phyloP scores from a whole-genome alignment of 2,329 filamentous ascomycete genomes.

The Diaporthe citrichinensis region DNA sequence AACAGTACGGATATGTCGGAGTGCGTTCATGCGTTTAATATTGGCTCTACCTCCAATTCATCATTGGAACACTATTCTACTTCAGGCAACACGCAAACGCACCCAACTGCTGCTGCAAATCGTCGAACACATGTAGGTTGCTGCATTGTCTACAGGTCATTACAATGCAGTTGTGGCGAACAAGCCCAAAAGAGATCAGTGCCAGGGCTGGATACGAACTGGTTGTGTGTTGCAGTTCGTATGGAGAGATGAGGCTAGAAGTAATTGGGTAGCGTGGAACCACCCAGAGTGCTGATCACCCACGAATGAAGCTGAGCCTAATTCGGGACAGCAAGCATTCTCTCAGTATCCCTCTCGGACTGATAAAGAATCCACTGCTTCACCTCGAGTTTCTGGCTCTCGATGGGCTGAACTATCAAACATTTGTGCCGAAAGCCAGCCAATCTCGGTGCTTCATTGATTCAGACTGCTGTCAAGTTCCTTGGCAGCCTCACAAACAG shows the following conservation, averaged over 20 bases:
- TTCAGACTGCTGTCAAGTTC: neutral
- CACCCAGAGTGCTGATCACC: slow-evolving; percentile 6
- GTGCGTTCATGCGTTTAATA: neutral
- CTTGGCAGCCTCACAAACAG: too few species aligned
- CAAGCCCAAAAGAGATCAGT: neutral
- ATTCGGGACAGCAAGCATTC: neutral
- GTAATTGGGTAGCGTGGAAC: neutral
- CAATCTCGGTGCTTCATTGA: neutral
- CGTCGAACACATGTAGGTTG: neutral
- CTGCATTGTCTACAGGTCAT: neutral
- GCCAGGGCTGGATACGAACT: neutral
- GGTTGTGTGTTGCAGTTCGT: neutral
- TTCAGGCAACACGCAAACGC: neutral
- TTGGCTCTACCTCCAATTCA: neutral
- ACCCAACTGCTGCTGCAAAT: neutral
- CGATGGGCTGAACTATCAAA: neutral
- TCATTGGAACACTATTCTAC: neutral
- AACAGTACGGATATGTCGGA: neutral
- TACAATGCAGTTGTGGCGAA: neutral
- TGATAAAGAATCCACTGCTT: neutral
- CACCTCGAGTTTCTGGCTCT: neutral
- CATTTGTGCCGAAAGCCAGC: neutral
- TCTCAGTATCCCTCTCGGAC: neutral
- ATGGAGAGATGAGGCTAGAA: slow-evolving; percentile 1
- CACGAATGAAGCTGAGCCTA: neutral